Base-by-base conservation (phyloP, 2,329 filamentous ascomycete genomes). In the Beauveria bassiana region DNA sequence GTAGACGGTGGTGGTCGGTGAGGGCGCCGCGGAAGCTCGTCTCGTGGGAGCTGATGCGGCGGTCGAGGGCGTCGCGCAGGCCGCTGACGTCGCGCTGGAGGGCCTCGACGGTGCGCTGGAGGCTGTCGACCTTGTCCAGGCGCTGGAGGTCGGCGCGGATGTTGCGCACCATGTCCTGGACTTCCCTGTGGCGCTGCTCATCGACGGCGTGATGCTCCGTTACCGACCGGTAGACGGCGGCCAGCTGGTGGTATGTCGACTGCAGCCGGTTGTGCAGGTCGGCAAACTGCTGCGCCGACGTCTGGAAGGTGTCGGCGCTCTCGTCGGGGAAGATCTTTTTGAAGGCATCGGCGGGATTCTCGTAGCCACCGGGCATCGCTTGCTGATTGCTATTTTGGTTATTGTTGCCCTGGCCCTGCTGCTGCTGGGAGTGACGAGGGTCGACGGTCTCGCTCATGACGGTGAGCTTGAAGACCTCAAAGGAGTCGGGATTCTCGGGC, bases 401-500 rank as follows among this genome's bases (percentile, higher is more conserved):
- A 55, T 69, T 64, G 63, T 60, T 62, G 63, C 69, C 66, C 22
- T 70, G 66, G 7, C 38, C 16, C 50, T 52, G 50, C 31, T 38
- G 31, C 58, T 69, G 67, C 64, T 76, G 67, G 59, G 64, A 34
- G 61, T 60, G 20, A 64, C 67, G 20, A 56, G 62, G 47, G 61
- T 64, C 57, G 40, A 64, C 70, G 62, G 68, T 77, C 68, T 85
- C 82, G 12, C 83, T 86, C 70, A 87, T 85, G 57, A 95, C 84
- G 42, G 89, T 81, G 71, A 98, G 83, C 72, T 93, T 96, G 80
- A 93, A 95, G 66, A 96, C 75, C 75, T 99, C 95, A 70, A 97
- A 96, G 5, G 91, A 96, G 76, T 99, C 95, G 0, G 95, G 92
- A 68, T 86, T 93, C 67, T 98, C 93, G 34, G 91, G 90, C 3